These are phyloP conservation scores for Aspergillus aculeatus DNA, from an alignment of 2,329 filamentous ascomycete genomes.

Conservation along the genomic window DNA sequence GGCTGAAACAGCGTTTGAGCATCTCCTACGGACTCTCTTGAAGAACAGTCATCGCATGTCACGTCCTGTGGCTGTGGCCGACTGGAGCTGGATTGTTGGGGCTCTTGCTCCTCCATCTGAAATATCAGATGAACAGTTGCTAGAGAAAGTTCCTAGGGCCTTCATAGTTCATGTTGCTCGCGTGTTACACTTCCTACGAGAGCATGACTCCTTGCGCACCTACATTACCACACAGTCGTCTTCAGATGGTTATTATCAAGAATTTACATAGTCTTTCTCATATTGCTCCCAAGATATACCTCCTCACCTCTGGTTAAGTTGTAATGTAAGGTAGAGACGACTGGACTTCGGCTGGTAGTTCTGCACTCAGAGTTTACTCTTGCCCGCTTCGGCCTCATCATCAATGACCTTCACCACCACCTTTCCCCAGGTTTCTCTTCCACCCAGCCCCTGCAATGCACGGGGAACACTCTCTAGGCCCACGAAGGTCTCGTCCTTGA, in stretches of 20 bases:
- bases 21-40: conserved; percentile 30
- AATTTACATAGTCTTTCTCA: not conserved
- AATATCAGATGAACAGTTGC: conserved; percentile 30
- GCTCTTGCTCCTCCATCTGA: conserved; percentile 12
- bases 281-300: not conserved
- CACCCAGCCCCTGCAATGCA: conserved; percentile 74
- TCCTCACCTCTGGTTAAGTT: not conserved
- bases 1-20: conserved; percentile 8
- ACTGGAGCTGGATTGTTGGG: conserved; percentile 41
- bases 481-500: conserved; percentile 75
- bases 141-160: conserved; percentile 41
- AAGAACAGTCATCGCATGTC: conserved; percentile 39
- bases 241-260: not conserved
- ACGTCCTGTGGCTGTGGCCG: conserved; percentile 44
- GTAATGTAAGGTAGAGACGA: not conserved
- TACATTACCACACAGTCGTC: conserved; percentile 25
- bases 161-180: conserved; percentile 48
- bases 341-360: not conserved
- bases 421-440: conserved; percentile 89
- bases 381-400: conserved; percentile 55
- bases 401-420: conserved; percentile 85
- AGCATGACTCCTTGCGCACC: conserved; percentile 50
- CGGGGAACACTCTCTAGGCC: conserved; percentile 76
- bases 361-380: conserved; percentile 38
- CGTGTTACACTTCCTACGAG: conserved; percentile 34